phyloP scores from a whole-genome alignment of 192 early-diverging fungal species.

The Backusella australiensis region DNA sequence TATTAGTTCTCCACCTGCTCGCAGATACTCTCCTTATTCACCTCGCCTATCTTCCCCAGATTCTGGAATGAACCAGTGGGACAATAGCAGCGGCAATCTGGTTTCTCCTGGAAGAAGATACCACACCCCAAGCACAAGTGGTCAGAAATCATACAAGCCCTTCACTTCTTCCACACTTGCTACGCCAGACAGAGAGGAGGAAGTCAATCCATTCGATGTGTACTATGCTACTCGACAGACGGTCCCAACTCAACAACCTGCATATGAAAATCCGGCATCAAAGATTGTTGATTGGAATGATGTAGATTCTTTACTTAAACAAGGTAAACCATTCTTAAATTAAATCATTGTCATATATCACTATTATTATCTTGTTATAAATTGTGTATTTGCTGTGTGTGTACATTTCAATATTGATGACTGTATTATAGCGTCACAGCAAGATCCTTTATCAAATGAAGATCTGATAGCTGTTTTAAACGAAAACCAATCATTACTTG shows the following conservation, averaged over 20 bases:
- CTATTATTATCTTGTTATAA: no score
- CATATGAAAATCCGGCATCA: not conserved
- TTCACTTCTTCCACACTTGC: conserved; percentile 24
- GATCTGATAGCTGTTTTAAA: not conserved
- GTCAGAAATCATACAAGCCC: conserved; percentile 19
- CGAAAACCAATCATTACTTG: conserved; percentile 1
- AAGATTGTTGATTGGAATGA: not conserved
- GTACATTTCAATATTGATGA: not conserved
- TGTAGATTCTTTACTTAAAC: conserved; percentile 1
- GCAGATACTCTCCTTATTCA: conserved; percentile 17
- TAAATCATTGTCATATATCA: not conserved
- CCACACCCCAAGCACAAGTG: not conserved
- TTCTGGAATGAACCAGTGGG: conserved; percentile 3
- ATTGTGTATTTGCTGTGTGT: not conserved
- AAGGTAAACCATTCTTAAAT: not conserved
- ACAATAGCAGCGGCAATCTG: not conserved
- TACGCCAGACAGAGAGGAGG: conserved; percentile 21
- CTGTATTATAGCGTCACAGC: conserved; percentile 5
- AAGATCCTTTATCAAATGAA: conserved; percentile 1
- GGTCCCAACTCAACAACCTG: not conserved
- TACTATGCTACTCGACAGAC: not conserved
- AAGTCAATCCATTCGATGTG: conserved; percentile 19
- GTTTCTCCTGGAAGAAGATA: not conserved
- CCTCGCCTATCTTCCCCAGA: conserved; percentile 28
- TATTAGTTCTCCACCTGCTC: conserved; percentile 33